These are phyloP conservation scores for Echria macrotheca DNA, from an alignment of 495 filamentous ascomycete species.

Conservation along the genomic window DNA sequence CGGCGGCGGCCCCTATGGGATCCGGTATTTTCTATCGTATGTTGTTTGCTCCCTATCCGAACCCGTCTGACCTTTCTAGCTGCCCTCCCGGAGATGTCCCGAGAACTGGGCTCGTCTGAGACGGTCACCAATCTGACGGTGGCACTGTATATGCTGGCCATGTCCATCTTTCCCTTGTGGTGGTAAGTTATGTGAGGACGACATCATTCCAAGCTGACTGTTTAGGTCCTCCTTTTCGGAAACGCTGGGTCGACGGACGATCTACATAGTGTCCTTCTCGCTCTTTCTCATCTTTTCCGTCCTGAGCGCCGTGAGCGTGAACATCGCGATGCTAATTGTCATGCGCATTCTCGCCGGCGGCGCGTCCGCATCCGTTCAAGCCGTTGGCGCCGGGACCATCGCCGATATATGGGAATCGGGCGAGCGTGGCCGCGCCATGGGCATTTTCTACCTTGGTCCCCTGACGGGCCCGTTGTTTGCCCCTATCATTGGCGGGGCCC, in stretches of 20 bases:
- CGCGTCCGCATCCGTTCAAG: slow-evolving; percentile 81
- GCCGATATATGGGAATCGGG: slow-evolving; percentile 83
- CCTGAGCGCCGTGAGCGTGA: slow-evolving; percentile 64
- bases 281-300: slow-evolving; percentile 76
- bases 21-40: slow-evolving; percentile 79
- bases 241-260: slow-evolving; percentile 70
- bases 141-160: slow-evolving; percentile 79
- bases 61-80: slow-evolving; percentile 39
- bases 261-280: slow-evolving; percentile 78
- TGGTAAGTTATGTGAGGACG: slow-evolving; percentile 49
- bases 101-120: slow-evolving; percentile 57
- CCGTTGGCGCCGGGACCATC: slow-evolving; percentile 88
- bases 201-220: neutral
- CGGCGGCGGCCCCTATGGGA: slow-evolving; percentile 74
- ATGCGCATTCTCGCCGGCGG: slow-evolving; percentile 80
- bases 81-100: slow-evolving; percentile 62
- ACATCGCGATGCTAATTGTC: slow-evolving; percentile 79
- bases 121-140: slow-evolving; percentile 75
- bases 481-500: slow-evolving; percentile 79
- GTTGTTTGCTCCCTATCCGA: slow-evolving; percentile 22
- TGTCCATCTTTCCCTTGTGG: slow-evolving; percentile 89
- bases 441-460: slow-evolving; percentile 86
- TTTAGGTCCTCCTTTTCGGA: slow-evolving; percentile 73
- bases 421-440: slow-evolving; percentile 85
- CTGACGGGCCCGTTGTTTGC: slow-evolving; percentile 77